phyloP scores from a whole-genome alignment of 140 eudicot species.

The Cichorium intybus region DNA sequence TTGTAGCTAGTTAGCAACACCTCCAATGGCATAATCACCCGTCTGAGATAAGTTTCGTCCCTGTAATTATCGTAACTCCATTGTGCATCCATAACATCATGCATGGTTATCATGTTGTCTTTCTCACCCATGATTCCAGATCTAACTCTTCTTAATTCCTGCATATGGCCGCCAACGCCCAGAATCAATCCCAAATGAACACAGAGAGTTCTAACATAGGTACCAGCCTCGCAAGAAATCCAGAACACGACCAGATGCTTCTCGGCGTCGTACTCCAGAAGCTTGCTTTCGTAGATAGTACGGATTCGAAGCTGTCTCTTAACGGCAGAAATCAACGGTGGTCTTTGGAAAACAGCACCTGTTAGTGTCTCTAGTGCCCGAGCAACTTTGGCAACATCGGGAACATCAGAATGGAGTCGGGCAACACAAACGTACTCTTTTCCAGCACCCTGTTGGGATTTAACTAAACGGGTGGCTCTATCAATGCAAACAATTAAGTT shows the following conservation, averaged over 20 bases:
- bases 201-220: constrained; percentile 87
- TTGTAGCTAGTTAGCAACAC: constrained; percentile 75
- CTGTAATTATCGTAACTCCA: constrained; percentile 83
- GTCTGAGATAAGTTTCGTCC: constrained; percentile 76
- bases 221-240: constrained; percentile 95
- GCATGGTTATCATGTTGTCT: constrained; percentile 93
- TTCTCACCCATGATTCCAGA: constrained; percentile 95
- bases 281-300: constrained; percentile 76
- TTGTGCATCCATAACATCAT: constrained; percentile 92
- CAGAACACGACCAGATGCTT: constrained; percentile 91
- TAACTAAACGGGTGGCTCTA: constrained; percentile 77
- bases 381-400: constrained; percentile 70
- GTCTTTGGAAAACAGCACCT: constrained; percentile 86
- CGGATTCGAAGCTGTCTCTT: constrained; percentile 83
- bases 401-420: constrained; percentile 61
- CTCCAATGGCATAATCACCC: constrained; percentile 90
- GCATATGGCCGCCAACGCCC: constrained; percentile 97
- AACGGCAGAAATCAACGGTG: constrained; percentile 84
- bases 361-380: constrained; percentile 68
- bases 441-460: constrained; percentile 94
- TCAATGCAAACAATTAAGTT: constrained; percentile 83
- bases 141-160: constrained; percentile 90
- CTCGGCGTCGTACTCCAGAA: constrained; percentile 76
- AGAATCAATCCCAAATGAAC: constrained; percentile 85
- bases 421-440: constrained; percentile 93